A percentile compares a stretch with the other conserved stretches of the same genome.
Evolutionary conservation across 2,329 filamentous ascomycete genomes (phyloP).

Genomic region (Rutstroemia sp.): DNA sequence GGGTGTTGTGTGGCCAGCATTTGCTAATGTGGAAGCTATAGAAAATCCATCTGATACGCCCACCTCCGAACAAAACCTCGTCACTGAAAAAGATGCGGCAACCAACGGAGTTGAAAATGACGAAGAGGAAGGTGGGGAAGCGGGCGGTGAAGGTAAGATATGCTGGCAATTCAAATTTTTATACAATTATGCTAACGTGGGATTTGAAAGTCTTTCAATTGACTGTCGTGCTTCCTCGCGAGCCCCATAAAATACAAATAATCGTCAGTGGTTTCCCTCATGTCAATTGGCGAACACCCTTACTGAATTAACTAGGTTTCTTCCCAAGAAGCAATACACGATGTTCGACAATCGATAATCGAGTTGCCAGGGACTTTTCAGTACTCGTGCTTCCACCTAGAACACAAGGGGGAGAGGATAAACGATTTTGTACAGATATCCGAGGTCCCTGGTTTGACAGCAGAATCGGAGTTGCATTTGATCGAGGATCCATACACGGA

Average conservation of each 20-base stretch:
- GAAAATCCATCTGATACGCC: constrained; percentile 7
- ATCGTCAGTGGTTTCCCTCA: constrained; percentile 52
- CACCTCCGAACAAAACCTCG: constrained; percentile 10
- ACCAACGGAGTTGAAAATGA: constrained; percentile 18
- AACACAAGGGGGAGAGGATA: constrained; percentile 79
- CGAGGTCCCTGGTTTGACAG: constrained; percentile 72
- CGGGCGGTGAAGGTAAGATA: constrained; percentile 26
- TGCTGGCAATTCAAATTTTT: constrained; percentile 1
- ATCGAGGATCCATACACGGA: constrained; percentile 96
- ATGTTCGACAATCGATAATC: constrained; percentile 93
- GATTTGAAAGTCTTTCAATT: constrained; percentile 45
- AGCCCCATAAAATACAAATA: constrained; percentile 71
- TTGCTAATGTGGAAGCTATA: background rate
- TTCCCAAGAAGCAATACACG: constrained; percentile 91
- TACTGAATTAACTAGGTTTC: constrained; percentile 56
- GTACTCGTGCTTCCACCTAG: constrained; percentile 98
- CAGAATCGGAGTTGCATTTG: constrained; percentile 71
- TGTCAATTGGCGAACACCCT: background rate
- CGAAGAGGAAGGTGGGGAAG: constrained; percentile 23
- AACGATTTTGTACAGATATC: constrained; percentile 93
- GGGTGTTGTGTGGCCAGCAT: background rate
- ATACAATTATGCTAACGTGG: constrained; percentile 15
- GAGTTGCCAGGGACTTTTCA: constrained; percentile 89
- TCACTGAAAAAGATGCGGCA: constrained; percentile 3
- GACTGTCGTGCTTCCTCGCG: constrained; percentile 74